Percentiles rank a stretch among this genome's conserved stretches.
These are phyloP conservation scores for Vaccinium corymbosum DNA, from an alignment of 148 eudicot genomes.

Conservation along the genomic window DNA sequence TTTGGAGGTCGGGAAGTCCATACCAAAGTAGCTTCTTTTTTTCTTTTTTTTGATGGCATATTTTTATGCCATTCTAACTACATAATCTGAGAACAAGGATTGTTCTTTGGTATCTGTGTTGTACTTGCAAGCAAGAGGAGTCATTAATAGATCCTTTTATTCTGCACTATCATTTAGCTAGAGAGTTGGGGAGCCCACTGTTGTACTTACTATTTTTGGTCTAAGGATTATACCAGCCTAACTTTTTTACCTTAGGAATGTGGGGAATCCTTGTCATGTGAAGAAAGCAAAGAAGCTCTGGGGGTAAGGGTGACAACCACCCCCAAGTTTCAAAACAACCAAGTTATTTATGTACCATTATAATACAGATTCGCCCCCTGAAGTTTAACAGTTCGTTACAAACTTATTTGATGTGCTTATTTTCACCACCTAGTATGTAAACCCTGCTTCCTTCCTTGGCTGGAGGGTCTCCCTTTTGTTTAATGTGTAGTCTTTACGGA, in stretches of 20 bases:
- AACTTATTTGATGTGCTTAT: not conserved
- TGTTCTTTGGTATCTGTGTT: not conserved
- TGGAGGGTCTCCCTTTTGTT: not conserved
- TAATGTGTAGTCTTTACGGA: not conserved
- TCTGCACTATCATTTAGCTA: not conserved
- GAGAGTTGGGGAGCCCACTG: not conserved
- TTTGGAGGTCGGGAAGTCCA: not conserved
- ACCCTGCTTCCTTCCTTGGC: not conserved
- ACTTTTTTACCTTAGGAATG: not conserved
- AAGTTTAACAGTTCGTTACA: not conserved
- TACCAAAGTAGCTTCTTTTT: not conserved
- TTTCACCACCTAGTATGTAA: not conserved
- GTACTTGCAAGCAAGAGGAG: not conserved
- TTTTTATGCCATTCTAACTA: not conserved
- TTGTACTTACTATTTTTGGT: not conserved
- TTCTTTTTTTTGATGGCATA: not conserved
- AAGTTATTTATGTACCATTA: not conserved
- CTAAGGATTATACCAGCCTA: not conserved
- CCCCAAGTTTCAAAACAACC: not conserved
- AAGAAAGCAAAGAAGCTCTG: not conserved
- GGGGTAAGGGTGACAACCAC: not conserved
- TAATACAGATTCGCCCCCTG: not conserved
- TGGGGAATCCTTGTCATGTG: not conserved
- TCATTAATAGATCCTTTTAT: not conserved
- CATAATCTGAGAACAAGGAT: not conserved